These are phyloP conservation scores for Metschnikowia corniflorae DNA, from an alignment of 805 yeast genomes.

Conservation along the genomic window DNA sequence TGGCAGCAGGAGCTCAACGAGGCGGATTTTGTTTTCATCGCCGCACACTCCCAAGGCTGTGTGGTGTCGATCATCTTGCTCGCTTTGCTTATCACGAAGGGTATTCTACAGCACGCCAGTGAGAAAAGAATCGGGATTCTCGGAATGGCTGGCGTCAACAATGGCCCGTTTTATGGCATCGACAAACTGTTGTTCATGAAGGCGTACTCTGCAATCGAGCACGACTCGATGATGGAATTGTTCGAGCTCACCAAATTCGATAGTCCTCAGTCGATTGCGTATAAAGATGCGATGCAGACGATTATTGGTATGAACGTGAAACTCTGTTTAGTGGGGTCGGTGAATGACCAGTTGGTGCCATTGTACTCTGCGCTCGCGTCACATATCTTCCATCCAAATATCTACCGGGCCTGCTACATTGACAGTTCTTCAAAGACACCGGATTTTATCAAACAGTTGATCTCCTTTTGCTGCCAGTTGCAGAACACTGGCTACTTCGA, in stretches of 20 bases:
- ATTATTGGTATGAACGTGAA: slow-evolving; percentile 71
- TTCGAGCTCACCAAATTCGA: slow-evolving; percentile 83
- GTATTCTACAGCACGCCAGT: slow-evolving; percentile 36
- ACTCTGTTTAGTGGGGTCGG: slow-evolving; percentile 78
- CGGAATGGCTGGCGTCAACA: slow-evolving; percentile 94
- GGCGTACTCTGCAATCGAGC: slow-evolving; percentile 88
- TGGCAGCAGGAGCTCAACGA: slow-evolving; percentile 56
- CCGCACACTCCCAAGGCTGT: slow-evolving; percentile 94
- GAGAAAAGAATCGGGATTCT: slow-evolving; percentile 60
- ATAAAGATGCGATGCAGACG: slow-evolving; percentile 61
- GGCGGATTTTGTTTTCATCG: slow-evolving; percentile 87
- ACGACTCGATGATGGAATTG: slow-evolving; percentile 77
- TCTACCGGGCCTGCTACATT: slow-evolving; percentile 83
- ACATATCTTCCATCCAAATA: slow-evolving; percentile 84
- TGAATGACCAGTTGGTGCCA: slow-evolving; percentile 93
- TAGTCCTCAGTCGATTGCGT: slow-evolving; percentile 67
- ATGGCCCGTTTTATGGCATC: slow-evolving; percentile 90
- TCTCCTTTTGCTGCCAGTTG: slow-evolving; percentile 68
- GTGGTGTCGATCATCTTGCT: slow-evolving; percentile 82
- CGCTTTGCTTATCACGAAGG: slow-evolving; percentile 67
- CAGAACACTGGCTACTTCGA: slow-evolving; percentile 78
- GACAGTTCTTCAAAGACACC: slow-evolving; percentile 82
- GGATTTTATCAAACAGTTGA: slow-evolving; percentile 68
- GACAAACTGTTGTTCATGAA: slow-evolving; percentile 81
- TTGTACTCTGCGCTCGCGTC: slow-evolving; percentile 81